phyloP scores from a whole-genome alignment of 2,329 filamentous ascomycete species.

The Phaeosphaeriaceae sp. region DNA sequence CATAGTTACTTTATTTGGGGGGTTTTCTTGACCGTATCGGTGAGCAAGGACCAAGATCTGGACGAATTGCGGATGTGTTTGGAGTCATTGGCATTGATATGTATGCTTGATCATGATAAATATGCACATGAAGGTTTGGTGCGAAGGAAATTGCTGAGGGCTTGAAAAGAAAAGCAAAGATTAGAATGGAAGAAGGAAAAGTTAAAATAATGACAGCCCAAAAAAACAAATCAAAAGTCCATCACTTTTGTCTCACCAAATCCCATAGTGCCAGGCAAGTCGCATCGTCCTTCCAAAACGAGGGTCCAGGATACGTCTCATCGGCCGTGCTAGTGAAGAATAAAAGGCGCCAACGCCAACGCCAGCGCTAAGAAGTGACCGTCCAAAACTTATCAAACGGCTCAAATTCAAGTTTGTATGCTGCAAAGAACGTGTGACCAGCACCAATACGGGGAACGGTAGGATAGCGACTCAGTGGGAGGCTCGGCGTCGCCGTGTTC shows the following conservation, averaged over 20 bases:
- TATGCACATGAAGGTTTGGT: conserved; percentile 7
- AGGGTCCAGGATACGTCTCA: conserved; percentile 5
- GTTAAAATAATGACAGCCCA: background rate
- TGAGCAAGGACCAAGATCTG: background rate
- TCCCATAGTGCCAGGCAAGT: conserved; percentile 1
- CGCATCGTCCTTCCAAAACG: conserved; percentile 8
- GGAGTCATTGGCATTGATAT: background rate
- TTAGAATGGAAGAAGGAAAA: background rate
- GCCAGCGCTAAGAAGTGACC: conserved; percentile 24
- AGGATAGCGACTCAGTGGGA: background rate
- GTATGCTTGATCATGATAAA: background rate
- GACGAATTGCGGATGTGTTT: too few relatives aligned
- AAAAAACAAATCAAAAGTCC: background rate
- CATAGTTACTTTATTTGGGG: background rate
- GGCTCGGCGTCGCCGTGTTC: conserved; percentile 5
- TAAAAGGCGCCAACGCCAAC: conserved; percentile 15
- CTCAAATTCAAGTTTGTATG: conserved; percentile 14
- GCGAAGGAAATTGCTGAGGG: background rate
- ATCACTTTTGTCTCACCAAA: conserved; percentile 1
- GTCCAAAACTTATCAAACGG: conserved; percentile 6
- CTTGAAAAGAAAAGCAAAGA: conserved; percentile 1
- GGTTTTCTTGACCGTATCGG: background rate
- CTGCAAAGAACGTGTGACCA: conserved; percentile 19
- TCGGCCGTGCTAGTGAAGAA: conserved; percentile 4
- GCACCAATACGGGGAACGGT: conserved; percentile 11